Evolutionary conservation across 1,139 yeast species (phyloP).

Genomic region (Hyphopichia khmerensis): DNA sequence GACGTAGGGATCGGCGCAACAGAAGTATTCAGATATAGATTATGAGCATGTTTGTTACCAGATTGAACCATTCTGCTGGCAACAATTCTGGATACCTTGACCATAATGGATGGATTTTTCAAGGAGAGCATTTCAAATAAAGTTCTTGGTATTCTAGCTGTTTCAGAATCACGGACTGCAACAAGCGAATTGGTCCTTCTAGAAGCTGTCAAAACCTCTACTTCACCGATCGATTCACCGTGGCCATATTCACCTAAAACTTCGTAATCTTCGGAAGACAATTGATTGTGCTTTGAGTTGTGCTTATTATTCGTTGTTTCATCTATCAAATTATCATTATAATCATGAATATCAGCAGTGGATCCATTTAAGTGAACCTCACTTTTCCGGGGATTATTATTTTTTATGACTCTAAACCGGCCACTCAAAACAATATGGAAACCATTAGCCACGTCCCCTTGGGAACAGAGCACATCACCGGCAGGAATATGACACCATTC

Average conservation of each 20-base stretch:
- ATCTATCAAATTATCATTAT: conserved; percentile 18
- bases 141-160: conserved; percentile 89
- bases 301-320: conserved; percentile 20
- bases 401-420: conserved; percentile 66
- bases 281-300: conserved; percentile 10
- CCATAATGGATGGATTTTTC: conserved; percentile 86
- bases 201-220: conserved; percentile 87
- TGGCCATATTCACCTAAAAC: conserved; percentile 83
- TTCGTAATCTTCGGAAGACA: conserved; percentile 26
- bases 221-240: conserved; percentile 93
- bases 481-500: conserved; percentile 94
- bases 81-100: conserved; percentile 83
- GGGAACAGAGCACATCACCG: conserved; percentile 74
- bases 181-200: conserved; percentile 71
- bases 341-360: conserved; percentile 9
- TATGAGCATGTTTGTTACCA: background rate
- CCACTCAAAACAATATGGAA: conserved; percentile 91
- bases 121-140: conserved; percentile 81
- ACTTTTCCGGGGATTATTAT: conserved; percentile 12
- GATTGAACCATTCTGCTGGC: conserved; percentile 60
- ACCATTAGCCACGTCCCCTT: conserved; percentile 89
- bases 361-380: conserved; percentile 10
- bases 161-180: conserved; percentile 90
- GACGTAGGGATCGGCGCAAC: conserved; percentile 22
- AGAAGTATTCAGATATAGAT: conserved; percentile 12